Percentiles rank a stretch among this genome's conserved stretches.
These are phyloP conservation scores for Botrytis deweyae DNA, from an alignment of 2,329 filamentous ascomycete species.

Conservation along the genomic window DNA sequence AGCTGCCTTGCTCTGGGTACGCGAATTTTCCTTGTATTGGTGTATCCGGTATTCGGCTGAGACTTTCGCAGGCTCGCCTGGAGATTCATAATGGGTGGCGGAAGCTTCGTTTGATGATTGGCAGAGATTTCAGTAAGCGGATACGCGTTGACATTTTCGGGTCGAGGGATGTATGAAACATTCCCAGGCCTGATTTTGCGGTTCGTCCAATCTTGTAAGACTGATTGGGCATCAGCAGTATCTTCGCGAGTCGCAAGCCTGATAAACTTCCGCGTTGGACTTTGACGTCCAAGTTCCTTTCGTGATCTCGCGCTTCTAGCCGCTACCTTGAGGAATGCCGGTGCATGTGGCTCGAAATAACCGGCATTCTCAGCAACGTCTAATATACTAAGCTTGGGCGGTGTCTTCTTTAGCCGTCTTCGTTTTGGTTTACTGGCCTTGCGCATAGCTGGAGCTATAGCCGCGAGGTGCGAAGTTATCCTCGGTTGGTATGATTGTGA, in stretches of 20 bases:
- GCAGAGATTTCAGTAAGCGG: slow-evolving; percentile 28
- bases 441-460: not conserved
- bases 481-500: slow-evolving; percentile 30
- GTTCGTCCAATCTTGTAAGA: slow-evolving; percentile 56
- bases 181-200: slow-evolving; percentile 33
- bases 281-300: slow-evolving; percentile 52
- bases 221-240: slow-evolving; percentile 55
- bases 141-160: not conserved
- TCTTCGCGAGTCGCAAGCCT: slow-evolving; percentile 60
- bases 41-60: not conserved
- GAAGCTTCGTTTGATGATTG: slow-evolving; percentile 31
- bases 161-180: not conserved
- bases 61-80: not conserved
- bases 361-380: slow-evolving; percentile 50
- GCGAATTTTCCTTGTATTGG: slow-evolving; percentile 26
- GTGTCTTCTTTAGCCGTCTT: slow-evolving; percentile 20
- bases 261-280: slow-evolving; percentile 56
- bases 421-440: slow-evolving; percentile 14
- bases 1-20: slow-evolving; percentile 31
- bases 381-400: slow-evolving; percentile 59
- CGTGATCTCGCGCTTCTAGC: slow-evolving; percentile 55
- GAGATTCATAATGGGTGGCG: slow-evolving; percentile 14
- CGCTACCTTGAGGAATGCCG: slow-evolving; percentile 60
- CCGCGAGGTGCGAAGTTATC: slow-evolving; percentile 34
- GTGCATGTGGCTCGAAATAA: slow-evolving; percentile 39